Evolutionary conservation across 371 early-diverging fungal genomes (phyloP).

Genomic region (Thermomucor indicae-seudaticae): DNA sequence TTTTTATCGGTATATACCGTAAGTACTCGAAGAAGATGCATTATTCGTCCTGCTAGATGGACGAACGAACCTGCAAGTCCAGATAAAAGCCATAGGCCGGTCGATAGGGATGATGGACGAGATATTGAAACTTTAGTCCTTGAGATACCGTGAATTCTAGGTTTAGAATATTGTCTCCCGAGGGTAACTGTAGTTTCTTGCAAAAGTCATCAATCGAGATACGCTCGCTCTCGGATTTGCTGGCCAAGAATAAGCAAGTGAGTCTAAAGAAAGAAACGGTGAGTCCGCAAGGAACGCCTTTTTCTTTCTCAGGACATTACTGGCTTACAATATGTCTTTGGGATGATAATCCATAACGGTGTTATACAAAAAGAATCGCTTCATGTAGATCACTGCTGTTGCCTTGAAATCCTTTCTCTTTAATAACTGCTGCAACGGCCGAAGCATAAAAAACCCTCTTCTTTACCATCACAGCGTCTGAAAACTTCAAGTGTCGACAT

Average conservation of each 20-base stretch:
- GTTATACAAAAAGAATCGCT: constrained; percentile 85
- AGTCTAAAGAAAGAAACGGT: constrained; percentile 36
- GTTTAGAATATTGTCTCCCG: constrained; percentile 38
- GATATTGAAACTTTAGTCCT: constrained; percentile 80
- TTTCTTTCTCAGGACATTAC: not conserved
- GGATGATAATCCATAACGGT: constrained; percentile 89
- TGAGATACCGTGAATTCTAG: constrained; percentile 80
- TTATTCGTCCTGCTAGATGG: too few relatives aligned
- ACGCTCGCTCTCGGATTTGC: constrained; percentile 80
- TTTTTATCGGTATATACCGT: too few relatives aligned
- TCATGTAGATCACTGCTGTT: constrained; percentile 87
- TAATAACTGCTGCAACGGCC: not conserved
- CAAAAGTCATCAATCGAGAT: constrained; percentile 77
- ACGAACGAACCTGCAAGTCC: constrained; percentile 65
- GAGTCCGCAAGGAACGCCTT: not conserved
- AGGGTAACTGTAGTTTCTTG: constrained; percentile 25
- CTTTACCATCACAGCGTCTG: constrained; percentile 53
- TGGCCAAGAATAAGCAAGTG: constrained; percentile 83
- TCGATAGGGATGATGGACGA: constrained; percentile 81
- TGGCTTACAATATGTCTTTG: constrained; percentile 68
- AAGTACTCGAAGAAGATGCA: too few relatives aligned
- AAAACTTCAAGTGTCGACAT: constrained; percentile 44
- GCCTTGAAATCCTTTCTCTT: constrained; percentile 46
- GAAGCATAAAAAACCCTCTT: not conserved
- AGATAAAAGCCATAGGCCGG: constrained; percentile 80